A percentile compares a stretch with the other conserved stretches of the same genome.
phyloP scores from a whole-genome alignment of 768 basidiomycete species.

The Boletus coccyginus region DNA sequence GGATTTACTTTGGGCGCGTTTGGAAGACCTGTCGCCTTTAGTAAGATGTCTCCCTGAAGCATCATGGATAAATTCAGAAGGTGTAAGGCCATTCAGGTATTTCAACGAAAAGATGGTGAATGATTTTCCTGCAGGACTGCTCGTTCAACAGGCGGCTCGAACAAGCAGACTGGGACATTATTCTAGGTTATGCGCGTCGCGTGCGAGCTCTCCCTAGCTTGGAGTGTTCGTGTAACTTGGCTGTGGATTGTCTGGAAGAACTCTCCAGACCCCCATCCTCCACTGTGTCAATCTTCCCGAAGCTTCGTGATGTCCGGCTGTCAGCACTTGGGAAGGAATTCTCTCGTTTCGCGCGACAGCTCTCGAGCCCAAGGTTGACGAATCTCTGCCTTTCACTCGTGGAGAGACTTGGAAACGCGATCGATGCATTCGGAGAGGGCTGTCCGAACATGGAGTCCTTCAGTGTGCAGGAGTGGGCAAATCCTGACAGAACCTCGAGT shows the following conservation, averaged over 20 bases:
- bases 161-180: conserved; percentile 2
- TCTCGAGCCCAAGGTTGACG: neutral
- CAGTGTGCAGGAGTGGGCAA: no score
- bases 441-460: no score
- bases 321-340: neutral
- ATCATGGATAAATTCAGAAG: neutral
- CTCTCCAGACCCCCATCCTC: neutral
- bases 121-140: neutral
- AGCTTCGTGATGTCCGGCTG: conserved; percentile 1
- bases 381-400: neutral
- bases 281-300: conserved; percentile 4
- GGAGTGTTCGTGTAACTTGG: neutral
- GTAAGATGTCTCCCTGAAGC: conserved; percentile 6
- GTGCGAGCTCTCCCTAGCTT: conserved; percentile 2
- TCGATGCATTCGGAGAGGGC: neutral
- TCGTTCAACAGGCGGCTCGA: neutral
- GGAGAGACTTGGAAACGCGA: neutral
- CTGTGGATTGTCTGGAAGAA: neutral
- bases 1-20: conserved; percentile 6
- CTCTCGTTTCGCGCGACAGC: conserved; percentile 5
- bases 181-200: conserved; percentile 10
- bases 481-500: neutral
- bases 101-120: no score
- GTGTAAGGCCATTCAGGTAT: neutral
- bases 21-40: conserved; percentile 10